A percentile compares a stretch with the other conserved stretches of the same genome.
Evolutionary conservation across 2,329 filamentous ascomycete genomes (phyloP).

Genomic region (Monosporascus sp.): DNA sequence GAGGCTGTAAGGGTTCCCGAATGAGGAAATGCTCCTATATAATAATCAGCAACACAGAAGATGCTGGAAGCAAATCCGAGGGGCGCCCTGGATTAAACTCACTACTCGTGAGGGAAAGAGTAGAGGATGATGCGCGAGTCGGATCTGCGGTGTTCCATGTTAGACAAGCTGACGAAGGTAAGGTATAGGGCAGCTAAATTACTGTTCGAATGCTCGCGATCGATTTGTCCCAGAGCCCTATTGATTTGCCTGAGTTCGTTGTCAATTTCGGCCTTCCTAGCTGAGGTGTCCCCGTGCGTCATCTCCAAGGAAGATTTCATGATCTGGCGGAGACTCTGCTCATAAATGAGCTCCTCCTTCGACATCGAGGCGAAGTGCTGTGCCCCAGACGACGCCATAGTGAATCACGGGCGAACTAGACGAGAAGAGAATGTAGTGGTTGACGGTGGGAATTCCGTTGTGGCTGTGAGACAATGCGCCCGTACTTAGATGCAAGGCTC

Average conservation of each 20-base stretch:
- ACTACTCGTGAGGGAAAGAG: neutral
- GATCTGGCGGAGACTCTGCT: constrained; percentile 5
- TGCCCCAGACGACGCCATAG: constrained; percentile 1
- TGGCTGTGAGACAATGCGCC: constrained; percentile 1
- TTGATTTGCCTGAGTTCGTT: neutral
- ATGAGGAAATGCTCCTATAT: neutral
- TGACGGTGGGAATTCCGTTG: neutral
- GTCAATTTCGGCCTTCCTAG: neutral
- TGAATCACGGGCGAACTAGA: neutral
- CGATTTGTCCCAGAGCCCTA: neutral
- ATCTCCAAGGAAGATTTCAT: neutral
- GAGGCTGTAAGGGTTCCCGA: neutral
- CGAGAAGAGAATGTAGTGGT: neutral
- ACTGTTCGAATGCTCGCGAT: neutral
- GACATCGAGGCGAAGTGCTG: neutral
- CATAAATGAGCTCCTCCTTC: constrained; percentile 3
- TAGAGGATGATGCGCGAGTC: neutral
- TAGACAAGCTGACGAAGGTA: neutral
- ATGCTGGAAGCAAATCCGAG: neutral
- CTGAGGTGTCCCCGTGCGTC: neutral
- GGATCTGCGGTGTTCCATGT: neutral
- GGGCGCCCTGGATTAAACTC: neutral
- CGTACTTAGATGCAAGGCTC: constrained; percentile 1
- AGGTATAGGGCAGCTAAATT: neutral
- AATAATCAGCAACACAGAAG: neutral